phyloP scores from a whole-genome alignment of 805 yeast genomes.

The Teunomyces kruisii region DNA sequence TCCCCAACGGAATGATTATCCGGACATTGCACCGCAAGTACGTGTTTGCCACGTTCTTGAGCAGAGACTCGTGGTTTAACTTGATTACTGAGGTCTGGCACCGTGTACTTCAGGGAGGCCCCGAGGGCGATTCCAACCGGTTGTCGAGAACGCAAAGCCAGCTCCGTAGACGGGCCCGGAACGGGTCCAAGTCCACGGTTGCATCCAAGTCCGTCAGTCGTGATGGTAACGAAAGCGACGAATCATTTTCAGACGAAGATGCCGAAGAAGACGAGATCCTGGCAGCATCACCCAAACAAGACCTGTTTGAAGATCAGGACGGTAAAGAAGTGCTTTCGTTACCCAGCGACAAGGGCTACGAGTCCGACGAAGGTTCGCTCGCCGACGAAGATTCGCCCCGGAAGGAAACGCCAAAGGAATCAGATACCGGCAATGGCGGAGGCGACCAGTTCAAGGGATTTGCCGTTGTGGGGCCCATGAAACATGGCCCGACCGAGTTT shows the following conservation, averaged over 20 bases:
- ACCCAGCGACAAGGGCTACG: neutral
- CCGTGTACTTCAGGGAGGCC: conserved; percentile 30
- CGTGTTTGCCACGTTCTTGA: conserved; percentile 82
- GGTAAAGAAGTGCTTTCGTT: neutral
- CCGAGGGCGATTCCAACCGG: conserved; percentile 10
- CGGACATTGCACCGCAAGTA: conserved; percentile 65
- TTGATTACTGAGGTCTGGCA: conserved; percentile 73
- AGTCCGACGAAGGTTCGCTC: neutral
- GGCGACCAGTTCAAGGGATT: conserved; percentile 38
- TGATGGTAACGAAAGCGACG: conserved; percentile 20
- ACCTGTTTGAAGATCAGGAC: neutral
- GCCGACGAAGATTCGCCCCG: conserved; percentile 4
- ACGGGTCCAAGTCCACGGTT: conserved; percentile 8
- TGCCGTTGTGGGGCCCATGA: conserved; percentile 61
- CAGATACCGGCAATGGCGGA: conserved; percentile 1
- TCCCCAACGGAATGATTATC: conserved; percentile 83
- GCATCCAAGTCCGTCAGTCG: conserved; percentile 6
- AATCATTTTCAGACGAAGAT: conserved; percentile 11
- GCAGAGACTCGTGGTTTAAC: conserved; percentile 75
- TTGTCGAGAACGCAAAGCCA: neutral
- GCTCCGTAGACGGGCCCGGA: conserved; percentile 6
- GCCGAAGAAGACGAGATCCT: neutral
- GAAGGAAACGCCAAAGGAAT: conserved; percentile 7
- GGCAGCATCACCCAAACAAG: neutral
- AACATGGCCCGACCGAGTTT: conserved; percentile 58